Base-by-base conservation (phyloP, 306 rosid species). In the Medicago arabica region DNA sequence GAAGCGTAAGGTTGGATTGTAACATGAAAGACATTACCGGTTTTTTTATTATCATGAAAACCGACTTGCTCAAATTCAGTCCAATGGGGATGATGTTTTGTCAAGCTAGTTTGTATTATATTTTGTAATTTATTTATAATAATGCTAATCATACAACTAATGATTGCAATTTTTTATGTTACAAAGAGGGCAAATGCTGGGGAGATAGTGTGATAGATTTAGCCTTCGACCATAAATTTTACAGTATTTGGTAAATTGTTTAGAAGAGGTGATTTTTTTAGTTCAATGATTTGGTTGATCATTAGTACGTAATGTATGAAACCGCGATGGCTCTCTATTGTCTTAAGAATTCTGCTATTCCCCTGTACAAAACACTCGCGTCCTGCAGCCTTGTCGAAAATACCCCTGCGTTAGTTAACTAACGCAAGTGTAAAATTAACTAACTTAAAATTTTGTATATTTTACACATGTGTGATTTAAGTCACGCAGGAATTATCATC, bases 1-100 rank as follows among this genome's bases (percentile, higher is more conserved):
- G 86, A 89, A 72, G 87, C 90, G 85, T 2, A 86, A 50, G 83
- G 69, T 80, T 17, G 89, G 67, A 10, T 21, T 67, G 53, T 38
- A 36, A 5, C 23, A 38, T 25, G 16, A 66, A 14, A 74, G 38
- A 34, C 16, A 44, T 38, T 23, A 55, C 44, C 15, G 49, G 69
- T 62, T 40, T 18, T 62, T 40, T 18, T 75, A 77, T 71, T 46
- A 74, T 71, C 16, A 19, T 81, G 63, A 41, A 73, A 58, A 58
- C 18, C 57, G 38, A 34, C 44, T 78, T 75, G 49, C 71, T 67
- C 53, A 73, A 73, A 67, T 71, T 75, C 82, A 58, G 6, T 67
- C 63, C 75, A 49, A 73, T 69, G 19, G 43, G 6, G 61, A 55
- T 71, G 71, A 21, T 59, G 63, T 78, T 60, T 60, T 36, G 31